These are phyloP conservation scores for Boletellus deceptivus DNA, from an alignment of 1,284 basidiomycete genomes.

Conservation along the genomic window DNA sequence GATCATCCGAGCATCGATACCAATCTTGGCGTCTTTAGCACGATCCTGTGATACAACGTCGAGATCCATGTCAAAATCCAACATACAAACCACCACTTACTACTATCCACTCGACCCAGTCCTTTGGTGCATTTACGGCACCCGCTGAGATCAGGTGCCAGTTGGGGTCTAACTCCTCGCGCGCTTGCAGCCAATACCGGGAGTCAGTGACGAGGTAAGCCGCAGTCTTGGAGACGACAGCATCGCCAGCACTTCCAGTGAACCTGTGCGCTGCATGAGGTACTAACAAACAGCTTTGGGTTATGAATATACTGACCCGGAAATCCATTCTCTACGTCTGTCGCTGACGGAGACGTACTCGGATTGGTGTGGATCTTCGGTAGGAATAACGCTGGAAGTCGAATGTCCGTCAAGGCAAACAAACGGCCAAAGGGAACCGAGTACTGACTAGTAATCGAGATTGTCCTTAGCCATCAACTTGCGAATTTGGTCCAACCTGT, in stretches of 20 bases:
- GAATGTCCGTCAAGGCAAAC: constrained; percentile 6
- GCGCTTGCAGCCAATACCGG: constrained; percentile 87
- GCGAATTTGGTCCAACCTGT: constrained; percentile 65
- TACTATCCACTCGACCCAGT: constrained; percentile 79
- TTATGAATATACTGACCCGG: constrained; percentile 54
- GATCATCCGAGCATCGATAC: constrained; percentile 88
- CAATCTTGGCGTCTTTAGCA: constrained; percentile 60
- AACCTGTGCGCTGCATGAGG: constrained; percentile 51
- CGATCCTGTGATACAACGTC: constrained; percentile 41
- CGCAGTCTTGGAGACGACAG: constrained; percentile 64
- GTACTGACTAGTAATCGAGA: constrained; percentile 82
- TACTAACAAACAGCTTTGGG: neutral
- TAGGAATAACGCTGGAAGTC: constrained; percentile 61
- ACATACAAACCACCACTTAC: constrained; percentile 36
- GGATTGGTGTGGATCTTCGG: constrained; percentile 86
- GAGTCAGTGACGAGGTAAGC: constrained; percentile 85
- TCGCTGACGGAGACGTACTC: constrained; percentile 84
- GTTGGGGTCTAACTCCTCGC: constrained; percentile 69
- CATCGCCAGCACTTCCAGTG: constrained; percentile 82
- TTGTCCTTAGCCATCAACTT: constrained; percentile 70
- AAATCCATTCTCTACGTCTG: constrained; percentile 80
- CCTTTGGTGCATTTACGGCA: constrained; percentile 51
- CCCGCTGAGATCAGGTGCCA: constrained; percentile 80
- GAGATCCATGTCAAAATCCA: neutral
- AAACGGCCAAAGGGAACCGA: constrained; percentile 3